Evolutionary conservation across 2,329 filamentous ascomycete species (phyloP).

Genomic region (Fusarium anguioides): DNA sequence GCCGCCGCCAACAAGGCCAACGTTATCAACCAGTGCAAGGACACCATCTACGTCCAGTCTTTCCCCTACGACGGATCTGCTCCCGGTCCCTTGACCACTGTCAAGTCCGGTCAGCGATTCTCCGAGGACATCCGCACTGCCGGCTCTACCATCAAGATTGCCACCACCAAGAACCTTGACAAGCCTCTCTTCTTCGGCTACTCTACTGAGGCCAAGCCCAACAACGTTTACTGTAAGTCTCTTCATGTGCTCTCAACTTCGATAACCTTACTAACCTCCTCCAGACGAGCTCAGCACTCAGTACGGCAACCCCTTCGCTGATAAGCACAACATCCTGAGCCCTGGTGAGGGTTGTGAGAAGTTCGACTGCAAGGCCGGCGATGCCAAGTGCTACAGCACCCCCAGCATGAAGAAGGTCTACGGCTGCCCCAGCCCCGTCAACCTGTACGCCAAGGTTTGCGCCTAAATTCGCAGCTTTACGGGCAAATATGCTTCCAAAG

Average conservation of each 20-base stretch:
- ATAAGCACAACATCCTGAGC: constrained; percentile 51
- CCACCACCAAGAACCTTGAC: constrained; percentile 51
- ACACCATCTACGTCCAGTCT: constrained; percentile 52
- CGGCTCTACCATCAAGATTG: constrained; percentile 57
- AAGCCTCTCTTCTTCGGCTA: constrained; percentile 57
- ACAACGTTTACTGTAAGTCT: constrained; percentile 55
- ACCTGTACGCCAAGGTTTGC: constrained; percentile 49
- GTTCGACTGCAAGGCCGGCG: constrained; percentile 53
- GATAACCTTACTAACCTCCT: constrained; percentile 8
- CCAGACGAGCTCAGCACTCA: constrained; percentile 54
- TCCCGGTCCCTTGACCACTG: constrained; percentile 48
- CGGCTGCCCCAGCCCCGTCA: constrained; percentile 55
- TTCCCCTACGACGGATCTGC: constrained; percentile 48
- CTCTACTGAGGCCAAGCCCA: constrained; percentile 51
- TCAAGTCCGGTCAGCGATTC: constrained; percentile 51
- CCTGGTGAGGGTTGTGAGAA: constrained; percentile 52
- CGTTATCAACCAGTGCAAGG: constrained; percentile 52
- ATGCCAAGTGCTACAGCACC: constrained; percentile 55
- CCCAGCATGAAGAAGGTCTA: constrained; percentile 53
- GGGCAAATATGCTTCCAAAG: not conserved
- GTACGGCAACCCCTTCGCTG: constrained; percentile 55
- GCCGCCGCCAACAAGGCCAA: constrained; percentile 51
- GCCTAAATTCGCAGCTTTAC: constrained; percentile 14
- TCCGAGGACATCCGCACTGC: constrained; percentile 49
- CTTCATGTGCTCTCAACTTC: not conserved